Evolutionary conservation across 164 flowering plant species (phyloP).

Genomic region (Saururus chinensis): DNA sequence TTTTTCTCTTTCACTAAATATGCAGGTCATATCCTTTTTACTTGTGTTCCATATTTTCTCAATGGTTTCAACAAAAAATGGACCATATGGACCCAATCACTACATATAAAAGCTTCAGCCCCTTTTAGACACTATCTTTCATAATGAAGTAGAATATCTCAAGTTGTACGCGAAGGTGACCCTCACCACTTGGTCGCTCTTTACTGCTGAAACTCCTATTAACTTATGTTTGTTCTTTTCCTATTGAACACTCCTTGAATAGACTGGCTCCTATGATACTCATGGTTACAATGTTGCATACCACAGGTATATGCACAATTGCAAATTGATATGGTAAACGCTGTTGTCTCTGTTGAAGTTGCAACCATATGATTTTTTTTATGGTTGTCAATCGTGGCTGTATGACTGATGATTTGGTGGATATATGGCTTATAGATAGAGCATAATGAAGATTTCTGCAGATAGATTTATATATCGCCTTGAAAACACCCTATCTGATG

Average conservation of each 20-base stretch:
- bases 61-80: background rate
- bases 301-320: no score
- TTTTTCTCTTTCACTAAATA: conserved; percentile 11
- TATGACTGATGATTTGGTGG: background rate
- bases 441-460: background rate
- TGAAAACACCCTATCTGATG: background rate
- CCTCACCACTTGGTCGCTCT: background rate
- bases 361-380: no score
- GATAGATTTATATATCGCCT: background rate
- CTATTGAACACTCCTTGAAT: no score
- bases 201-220: no score
- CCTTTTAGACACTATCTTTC: background rate
- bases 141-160: background rate
- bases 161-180: background rate
- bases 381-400: background rate
- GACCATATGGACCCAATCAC: no score
- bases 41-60: background rate
- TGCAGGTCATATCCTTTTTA: conserved; percentile 81
- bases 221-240: no score
- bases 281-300: no score
- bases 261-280: no score
- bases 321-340: background rate
- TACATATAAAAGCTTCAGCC: background rate
- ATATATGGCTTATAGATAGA: background rate
- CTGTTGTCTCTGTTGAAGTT: background rate